These are phyloP conservation scores for California macrophylla DNA, from an alignment of 441 rosid genomes.

Conservation along the genomic window DNA sequence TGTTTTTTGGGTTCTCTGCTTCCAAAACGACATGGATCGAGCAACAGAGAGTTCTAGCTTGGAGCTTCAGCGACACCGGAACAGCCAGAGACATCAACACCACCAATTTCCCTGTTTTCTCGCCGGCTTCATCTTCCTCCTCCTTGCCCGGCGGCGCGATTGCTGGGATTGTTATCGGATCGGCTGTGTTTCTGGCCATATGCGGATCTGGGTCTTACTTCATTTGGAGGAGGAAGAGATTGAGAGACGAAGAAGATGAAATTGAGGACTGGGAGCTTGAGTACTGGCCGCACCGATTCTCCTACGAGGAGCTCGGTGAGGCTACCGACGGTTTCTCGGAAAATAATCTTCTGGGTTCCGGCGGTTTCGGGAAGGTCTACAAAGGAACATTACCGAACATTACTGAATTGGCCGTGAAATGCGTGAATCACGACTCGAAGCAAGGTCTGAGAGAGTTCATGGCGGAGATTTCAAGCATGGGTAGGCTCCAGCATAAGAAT, in stretches of 20 bases:
- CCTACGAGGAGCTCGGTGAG: slow-evolving; percentile 38
- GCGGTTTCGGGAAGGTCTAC: slow-evolving; percentile 54
- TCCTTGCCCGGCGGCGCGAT: slow-evolving; percentile 39
- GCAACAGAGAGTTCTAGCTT: slow-evolving; percentile 41
- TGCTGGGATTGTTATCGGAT: slow-evolving; percentile 41
- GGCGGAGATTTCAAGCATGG: slow-evolving; percentile 63
- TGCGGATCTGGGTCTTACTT: slow-evolving; percentile 26
- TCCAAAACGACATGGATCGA: slow-evolving; percentile 47
- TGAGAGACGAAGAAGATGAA: slow-evolving; percentile 32
- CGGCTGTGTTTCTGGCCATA: slow-evolving; percentile 25
- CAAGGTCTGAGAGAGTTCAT: slow-evolving; percentile 55
- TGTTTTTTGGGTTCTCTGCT: slow-evolving; percentile 53
- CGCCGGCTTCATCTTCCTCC: slow-evolving; percentile 24
- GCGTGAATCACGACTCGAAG: slow-evolving; percentile 51
- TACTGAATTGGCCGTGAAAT: slow-evolving; percentile 41
- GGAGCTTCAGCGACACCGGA: slow-evolving; percentile 53
- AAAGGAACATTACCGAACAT: slow-evolving; percentile 34
- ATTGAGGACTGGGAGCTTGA: slow-evolving; percentile 57
- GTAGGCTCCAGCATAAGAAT: slow-evolving; percentile 50
- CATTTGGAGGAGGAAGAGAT: slow-evolving; percentile 28
- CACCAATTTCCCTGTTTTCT: slow-evolving; percentile 45
- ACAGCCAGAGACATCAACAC: slow-evolving; percentile 47
- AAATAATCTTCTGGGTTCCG: slow-evolving; percentile 44
- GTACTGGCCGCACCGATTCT: slow-evolving; percentile 57
- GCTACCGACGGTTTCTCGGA: slow-evolving; percentile 38